phyloP scores from a whole-genome alignment of 2,329 filamentous ascomycete species.

The Pleurostoma richardsiae region DNA sequence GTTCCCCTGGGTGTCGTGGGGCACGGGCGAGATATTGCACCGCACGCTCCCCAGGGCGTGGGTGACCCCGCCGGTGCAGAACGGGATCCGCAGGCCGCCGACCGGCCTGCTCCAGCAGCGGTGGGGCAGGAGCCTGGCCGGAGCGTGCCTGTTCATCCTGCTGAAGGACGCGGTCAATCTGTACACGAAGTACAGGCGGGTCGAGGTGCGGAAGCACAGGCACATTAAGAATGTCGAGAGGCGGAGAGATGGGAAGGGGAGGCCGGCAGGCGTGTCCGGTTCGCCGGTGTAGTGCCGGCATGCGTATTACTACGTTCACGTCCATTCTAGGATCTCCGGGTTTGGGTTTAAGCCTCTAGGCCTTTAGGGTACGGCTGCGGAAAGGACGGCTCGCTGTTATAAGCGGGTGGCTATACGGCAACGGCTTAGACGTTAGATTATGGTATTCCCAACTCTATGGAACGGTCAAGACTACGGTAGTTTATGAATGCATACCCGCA shows the following conservation, averaged over 20 bases:
- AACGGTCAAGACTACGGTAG: too few relatives aligned
- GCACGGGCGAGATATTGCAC: conserved; percentile 71
- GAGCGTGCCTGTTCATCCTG: conserved; percentile 83
- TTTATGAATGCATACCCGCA: too few relatives aligned
- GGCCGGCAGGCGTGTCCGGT: not conserved
- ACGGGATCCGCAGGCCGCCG: conserved; percentile 24
- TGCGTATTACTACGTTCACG: too few relatives aligned
- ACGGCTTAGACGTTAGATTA: too few relatives aligned
- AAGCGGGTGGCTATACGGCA: too few relatives aligned
- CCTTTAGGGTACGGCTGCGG: too few relatives aligned
- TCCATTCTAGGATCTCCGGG: too few relatives aligned
- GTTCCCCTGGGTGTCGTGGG: conserved; percentile 75
- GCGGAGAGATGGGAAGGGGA: not conserved
- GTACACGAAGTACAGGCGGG: conserved; percentile 59
- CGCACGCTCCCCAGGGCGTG: conserved; percentile 62
- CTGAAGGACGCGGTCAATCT: conserved; percentile 63
- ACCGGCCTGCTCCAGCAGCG: conserved; percentile 72
- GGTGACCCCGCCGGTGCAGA: conserved; percentile 39
- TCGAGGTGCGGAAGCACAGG: conserved; percentile 49
- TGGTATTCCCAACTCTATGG: too few relatives aligned
- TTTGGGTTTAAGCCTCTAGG: too few relatives aligned
- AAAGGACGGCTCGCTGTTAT: too few relatives aligned
- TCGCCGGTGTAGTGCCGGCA: too few relatives aligned
- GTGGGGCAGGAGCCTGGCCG: conserved; percentile 86
- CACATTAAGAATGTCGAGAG: conserved; percentile 43